Percentiles rank a stretch among this genome's conserved stretches.
These are phyloP conservation scores for Pseudocercospora vitis DNA, from an alignment of 2,329 filamentous ascomycete species.

Conservation along the genomic window DNA sequence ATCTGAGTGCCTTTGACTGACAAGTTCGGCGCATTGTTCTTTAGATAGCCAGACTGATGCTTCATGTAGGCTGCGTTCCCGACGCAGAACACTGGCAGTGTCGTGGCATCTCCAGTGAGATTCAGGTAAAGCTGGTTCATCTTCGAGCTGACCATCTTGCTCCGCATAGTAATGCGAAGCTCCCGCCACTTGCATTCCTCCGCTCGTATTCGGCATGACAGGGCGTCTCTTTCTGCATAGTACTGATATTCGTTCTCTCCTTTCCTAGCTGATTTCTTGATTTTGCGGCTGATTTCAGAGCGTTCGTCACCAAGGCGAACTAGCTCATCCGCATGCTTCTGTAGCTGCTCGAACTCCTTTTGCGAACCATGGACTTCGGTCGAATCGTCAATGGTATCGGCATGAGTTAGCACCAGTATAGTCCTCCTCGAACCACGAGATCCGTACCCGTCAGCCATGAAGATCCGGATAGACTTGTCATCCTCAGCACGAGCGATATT, in stretches of 20 bases:
- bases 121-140: constrained; percentile 10
- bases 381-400: constrained; percentile 19
- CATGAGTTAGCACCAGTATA: constrained; percentile 15
- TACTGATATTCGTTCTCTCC: neutral
- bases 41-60: constrained; percentile 18
- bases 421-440: constrained; percentile 14
- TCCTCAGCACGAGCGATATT: constrained; percentile 19
- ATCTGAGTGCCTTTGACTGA: constrained; percentile 22
- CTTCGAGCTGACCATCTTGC: neutral
- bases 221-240: constrained; percentile 5
- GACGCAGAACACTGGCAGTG: constrained; percentile 17
- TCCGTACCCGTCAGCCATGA: constrained; percentile 5
- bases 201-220: neutral
- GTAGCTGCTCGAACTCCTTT: neutral
- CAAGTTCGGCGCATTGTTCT: constrained; percentile 13
- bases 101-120: constrained; percentile 8
- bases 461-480: constrained; percentile 17
- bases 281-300: neutral
- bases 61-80: constrained; percentile 22
- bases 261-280: neutral
- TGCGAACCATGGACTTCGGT: constrained; percentile 8
- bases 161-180: constrained; percentile 17
- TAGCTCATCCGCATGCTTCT: constrained; percentile 4
- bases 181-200: neutral
- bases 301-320: neutral